A percentile compares a stretch with the other conserved stretches of the same genome.
phyloP scores from a whole-genome alignment of 2,329 filamentous ascomycete genomes.

The Bipolaris zeicola region DNA sequence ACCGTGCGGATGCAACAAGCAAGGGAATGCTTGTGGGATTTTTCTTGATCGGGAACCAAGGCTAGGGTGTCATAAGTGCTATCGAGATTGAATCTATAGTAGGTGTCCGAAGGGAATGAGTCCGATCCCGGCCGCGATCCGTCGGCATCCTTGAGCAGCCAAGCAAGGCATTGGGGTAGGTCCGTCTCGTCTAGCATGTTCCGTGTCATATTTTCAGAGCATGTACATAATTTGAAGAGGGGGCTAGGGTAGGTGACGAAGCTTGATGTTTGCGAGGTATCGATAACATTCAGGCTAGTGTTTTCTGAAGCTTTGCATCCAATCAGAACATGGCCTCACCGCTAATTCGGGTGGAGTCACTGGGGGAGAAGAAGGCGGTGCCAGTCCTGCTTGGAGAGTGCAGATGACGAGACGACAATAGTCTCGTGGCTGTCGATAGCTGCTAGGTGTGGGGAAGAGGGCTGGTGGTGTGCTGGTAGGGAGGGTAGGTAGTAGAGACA shows the following conservation, averaged over 20 bases:
- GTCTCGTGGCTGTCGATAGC: slow-evolving; percentile 8
- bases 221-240: slow-evolving; percentile 16
- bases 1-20: not conserved
- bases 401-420: slow-evolving; percentile 34
- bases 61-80: too few species aligned
- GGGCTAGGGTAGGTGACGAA: slow-evolving; percentile 28
- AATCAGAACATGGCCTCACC: slow-evolving; percentile 43
- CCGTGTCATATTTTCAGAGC: slow-evolving; percentile 11
- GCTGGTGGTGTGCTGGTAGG: slow-evolving; percentile 1
- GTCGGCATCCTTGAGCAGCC: not conserved
- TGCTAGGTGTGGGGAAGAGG: slow-evolving; percentile 3
- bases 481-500: slow-evolving; percentile 1
- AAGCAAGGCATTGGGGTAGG: not conserved
- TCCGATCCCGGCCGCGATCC: slow-evolving; percentile 2
- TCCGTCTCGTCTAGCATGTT: not conserved
- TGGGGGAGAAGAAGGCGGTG: slow-evolving; percentile 35
- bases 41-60: too few species aligned
- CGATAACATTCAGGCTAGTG: slow-evolving; percentile 30
- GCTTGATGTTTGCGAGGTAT: slow-evolving; percentile 23
- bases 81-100: not conserved
- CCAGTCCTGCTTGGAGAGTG: slow-evolving; percentile 24
- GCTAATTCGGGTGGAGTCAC: slow-evolving; percentile 36
- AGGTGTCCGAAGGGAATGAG: not conserved
- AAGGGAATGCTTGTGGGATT: not conserved
- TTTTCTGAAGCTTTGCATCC: slow-evolving; percentile 26